A percentile compares a stretch with the other conserved stretches of the same genome.
Evolutionary conservation across 805 yeast species (phyloP).

Genomic region (Candida ulmi): DNA sequence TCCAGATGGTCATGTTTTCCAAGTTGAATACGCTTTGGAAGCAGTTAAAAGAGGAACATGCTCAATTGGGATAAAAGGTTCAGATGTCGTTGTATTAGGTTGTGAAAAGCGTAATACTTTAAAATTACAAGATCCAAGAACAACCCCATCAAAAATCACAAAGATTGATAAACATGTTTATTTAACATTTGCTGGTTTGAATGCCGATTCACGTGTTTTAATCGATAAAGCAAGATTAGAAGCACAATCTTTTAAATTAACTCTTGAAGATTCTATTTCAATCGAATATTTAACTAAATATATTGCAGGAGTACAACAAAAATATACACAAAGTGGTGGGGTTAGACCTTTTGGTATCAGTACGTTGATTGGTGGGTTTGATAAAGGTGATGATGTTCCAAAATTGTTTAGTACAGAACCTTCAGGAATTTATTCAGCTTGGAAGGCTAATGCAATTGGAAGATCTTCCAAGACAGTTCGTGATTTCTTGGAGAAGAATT

Average conservation of each 20-base stretch:
- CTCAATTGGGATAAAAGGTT: slow-evolving; percentile 95
- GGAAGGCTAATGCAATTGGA: slow-evolving; percentile 98
- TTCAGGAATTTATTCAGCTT: slow-evolving; percentile 92
- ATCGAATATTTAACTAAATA: slow-evolving; percentile 89
- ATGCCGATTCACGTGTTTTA: slow-evolving; percentile 95
- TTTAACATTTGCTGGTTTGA: slow-evolving; percentile 93
- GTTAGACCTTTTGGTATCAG: slow-evolving; percentile 97
- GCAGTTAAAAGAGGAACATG: slow-evolving; percentile 98
- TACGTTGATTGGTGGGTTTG: slow-evolving; percentile 93
- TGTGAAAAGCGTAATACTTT: slow-evolving; percentile 95
- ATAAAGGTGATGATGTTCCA: slow-evolving; percentile 75
- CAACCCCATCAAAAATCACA: slow-evolving; percentile 91
- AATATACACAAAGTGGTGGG: slow-evolving; percentile 97
- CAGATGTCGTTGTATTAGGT: slow-evolving; percentile 83
- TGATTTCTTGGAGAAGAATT: slow-evolving; percentile 90
- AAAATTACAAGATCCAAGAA: slow-evolving; percentile 93
- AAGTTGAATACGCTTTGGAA: slow-evolving; percentile 95
- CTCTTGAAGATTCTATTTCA: slow-evolving; percentile 90
- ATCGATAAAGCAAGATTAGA: slow-evolving; percentile 95
- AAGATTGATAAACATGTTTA: slow-evolving; percentile 86
- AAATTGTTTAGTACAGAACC: slow-evolving; percentile 94
- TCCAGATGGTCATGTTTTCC: slow-evolving; percentile 99
- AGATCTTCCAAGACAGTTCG: slow-evolving; percentile 92
- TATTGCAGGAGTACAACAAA: slow-evolving; percentile 97
- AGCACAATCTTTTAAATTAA: slow-evolving; percentile 90